Evolutionary conservation across 768 basidiomycete species (phyloP), one percentile per base, ranked within the genome.

Genomic region (Russula vinacea): DNA sequence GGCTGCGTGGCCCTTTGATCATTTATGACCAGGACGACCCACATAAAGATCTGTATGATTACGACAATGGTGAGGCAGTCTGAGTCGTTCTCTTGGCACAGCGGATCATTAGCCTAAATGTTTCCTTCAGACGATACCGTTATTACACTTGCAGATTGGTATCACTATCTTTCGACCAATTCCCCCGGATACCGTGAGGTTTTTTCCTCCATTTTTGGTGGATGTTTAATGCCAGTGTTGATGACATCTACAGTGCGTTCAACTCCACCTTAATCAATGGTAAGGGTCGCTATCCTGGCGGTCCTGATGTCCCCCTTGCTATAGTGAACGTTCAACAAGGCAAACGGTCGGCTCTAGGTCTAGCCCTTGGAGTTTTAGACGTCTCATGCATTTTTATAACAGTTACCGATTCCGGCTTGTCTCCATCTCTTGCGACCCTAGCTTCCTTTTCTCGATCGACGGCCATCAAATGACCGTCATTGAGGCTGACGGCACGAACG

Each of bases 191-290:
- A 6, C 44, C 62, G 59, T 57, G 8, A 35, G 52, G 51, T 52
- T 1, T 33, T 5, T 2, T 0, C 10, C 5, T 4, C 42, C 4
- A n/a, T 29, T 33, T 42, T 1, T 16, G 0, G 22, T 1, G 4
- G 24, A 14, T 6, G 2, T 0, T 5, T 14, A 5, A 19, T 29
- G n/a, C n/a, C n/a, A n/a, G n/a, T n/a, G 11, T 29, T 53, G 33
- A 44, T 8, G 7, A n/a, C 1, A 3, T 47, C 17, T 6, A 1
- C 14, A 72, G 70, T 29, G 68, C 65, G 7, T 62, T 77, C 2
- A 74, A 76, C 63, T 59, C 77, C 6, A 78, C 77, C 0, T 66
- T 82, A 10, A 80, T 83, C 65, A 83, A 83, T 54, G 83, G 83
- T 5, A 71, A 74, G 10, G 83, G 83, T 19, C 78, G 81, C 24